Evolutionary conservation across 164 flowering plant species (phyloP).

Genomic region (Brasenia schreberi): DNA sequence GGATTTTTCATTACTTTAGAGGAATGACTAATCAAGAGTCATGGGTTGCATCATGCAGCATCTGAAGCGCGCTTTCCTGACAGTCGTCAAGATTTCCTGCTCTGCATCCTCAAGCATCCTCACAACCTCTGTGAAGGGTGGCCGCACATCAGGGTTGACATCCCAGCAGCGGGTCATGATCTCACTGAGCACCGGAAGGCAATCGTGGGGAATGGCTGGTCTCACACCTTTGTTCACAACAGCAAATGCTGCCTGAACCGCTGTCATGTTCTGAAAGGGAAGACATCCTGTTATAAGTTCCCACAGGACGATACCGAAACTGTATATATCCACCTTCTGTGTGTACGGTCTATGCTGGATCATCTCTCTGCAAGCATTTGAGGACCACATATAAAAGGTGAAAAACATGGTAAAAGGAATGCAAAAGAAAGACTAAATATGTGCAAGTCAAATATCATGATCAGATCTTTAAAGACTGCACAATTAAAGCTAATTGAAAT

Average conservation of each 20-base stretch:
- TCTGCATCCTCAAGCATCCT: slow-evolving; percentile 56
- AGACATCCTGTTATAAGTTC: slow-evolving; percentile 52
- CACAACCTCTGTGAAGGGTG: slow-evolving; percentile 46
- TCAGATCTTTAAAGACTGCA: too few species aligned
- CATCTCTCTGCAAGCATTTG: slow-evolving; percentile 45
- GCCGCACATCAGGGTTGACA: slow-evolving; percentile 47
- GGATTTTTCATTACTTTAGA: too few species aligned
- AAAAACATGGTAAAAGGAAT: too few species aligned
- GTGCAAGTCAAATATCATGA: too few species aligned
- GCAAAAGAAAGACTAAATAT: too few species aligned
- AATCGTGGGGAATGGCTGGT: slow-evolving; percentile 40
- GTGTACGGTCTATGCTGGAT: slow-evolving; percentile 63
- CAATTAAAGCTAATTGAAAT: too few species aligned
- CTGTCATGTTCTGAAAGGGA: slow-evolving; percentile 61
- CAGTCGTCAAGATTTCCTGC: slow-evolving; percentile 46
- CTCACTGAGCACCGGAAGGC: slow-evolving; percentile 42
- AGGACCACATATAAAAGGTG: not conserved
- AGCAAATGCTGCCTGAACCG: slow-evolving; percentile 70
- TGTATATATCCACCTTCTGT: slow-evolving; percentile 61
- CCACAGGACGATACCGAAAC: slow-evolving; percentile 71
- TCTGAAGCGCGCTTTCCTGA: slow-evolving; percentile 57
- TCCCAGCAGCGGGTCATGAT: slow-evolving; percentile 74
- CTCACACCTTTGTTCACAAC: slow-evolving; percentile 55
- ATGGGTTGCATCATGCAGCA: slow-evolving; percentile 48
- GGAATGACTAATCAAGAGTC: slow-evolving; percentile 21